These are phyloP conservation scores for Phialophora tarda DNA, from an alignment of 2,329 filamentous ascomycete genomes.

Conservation along the genomic window DNA sequence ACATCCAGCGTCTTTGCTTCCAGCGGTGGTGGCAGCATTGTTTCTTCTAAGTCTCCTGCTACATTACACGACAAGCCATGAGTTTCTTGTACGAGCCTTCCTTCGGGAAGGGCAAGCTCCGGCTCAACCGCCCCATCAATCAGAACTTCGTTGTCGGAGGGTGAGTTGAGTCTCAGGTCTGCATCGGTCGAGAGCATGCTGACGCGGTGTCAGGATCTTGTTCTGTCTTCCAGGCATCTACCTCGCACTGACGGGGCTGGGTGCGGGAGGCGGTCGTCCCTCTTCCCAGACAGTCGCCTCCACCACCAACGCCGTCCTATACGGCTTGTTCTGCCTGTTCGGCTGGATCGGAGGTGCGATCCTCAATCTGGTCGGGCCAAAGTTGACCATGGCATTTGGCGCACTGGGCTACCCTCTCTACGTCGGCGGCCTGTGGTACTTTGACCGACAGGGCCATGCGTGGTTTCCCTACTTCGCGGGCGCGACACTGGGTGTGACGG, in stretches of 20 bases:
- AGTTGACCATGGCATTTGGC: conserved; percentile 34
- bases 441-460: conserved; percentile 31
- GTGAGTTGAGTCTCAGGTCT: conserved; percentile 11
- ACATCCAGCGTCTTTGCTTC: background rate
- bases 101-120: conserved; percentile 26
- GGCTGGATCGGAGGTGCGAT: conserved; percentile 37
- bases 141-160: conserved; percentile 36
- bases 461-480: conserved; percentile 36
- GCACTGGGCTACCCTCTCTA: conserved; percentile 38
- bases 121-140: conserved; percentile 32
- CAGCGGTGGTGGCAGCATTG: background rate
- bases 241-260: conserved; percentile 37
- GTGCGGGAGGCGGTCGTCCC: conserved; percentile 38
- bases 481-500: conserved; percentile 28
- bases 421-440: conserved; percentile 38
- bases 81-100: conserved; percentile 27
- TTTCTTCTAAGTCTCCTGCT: background rate
- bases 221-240: conserved; percentile 40
- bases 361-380: conserved; percentile 33
- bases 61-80: conserved; percentile 11
- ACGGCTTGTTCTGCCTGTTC: conserved; percentile 34
- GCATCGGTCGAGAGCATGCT: background rate
- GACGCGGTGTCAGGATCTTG: conserved; percentile 25
- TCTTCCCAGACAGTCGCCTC: conserved; percentile 34
- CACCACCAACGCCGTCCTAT: conserved; percentile 35